A percentile compares a stretch with the other conserved stretches of the same genome.
Conservation (phyloP, 768 basidiomycete genomes). For the Asterophora lycoperdoides region DNA sequence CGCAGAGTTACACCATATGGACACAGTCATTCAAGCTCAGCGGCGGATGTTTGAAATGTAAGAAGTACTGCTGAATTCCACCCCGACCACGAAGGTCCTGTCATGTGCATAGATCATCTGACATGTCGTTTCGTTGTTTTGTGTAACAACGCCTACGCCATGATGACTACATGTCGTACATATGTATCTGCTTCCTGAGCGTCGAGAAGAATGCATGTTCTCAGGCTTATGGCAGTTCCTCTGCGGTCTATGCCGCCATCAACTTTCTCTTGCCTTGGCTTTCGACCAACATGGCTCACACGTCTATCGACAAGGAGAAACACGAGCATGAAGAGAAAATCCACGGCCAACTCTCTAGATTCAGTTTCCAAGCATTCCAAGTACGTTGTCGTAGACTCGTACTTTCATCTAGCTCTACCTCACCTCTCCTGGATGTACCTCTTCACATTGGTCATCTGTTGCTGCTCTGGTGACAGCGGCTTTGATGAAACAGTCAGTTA, state of each 20-base stretch:
- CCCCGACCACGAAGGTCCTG: neutral
- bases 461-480: conserved; percentile 48
- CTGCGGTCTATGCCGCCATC: neutral
- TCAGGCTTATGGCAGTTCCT: neutral
- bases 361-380: conserved; percentile 34
- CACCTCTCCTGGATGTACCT: conserved; percentile 35
- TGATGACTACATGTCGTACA: neutral
- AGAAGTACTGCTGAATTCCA: neutral
- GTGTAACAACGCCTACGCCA: neutral
- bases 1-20: neutral
- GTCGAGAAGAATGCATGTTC: neutral
- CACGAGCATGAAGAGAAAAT: conserved; percentile 13
- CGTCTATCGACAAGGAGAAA: conserved; percentile 24
- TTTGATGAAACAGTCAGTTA: conserved; percentile 47
- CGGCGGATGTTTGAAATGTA: neutral
- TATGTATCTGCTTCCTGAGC: neutral
- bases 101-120: neutral
- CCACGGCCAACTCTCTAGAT: conserved; percentile 21
- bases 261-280: neutral
- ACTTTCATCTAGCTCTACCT: neutral
- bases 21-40: neutral
- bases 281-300: conserved; percentile 11
- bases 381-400: conserved; percentile 15
- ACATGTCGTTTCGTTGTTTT: neutral
- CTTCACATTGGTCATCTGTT: conserved; percentile 43